Evolutionary conservation across 176 grass and related monocot species (phyloP).

Genomic region (Eragrostis curvula): DNA sequence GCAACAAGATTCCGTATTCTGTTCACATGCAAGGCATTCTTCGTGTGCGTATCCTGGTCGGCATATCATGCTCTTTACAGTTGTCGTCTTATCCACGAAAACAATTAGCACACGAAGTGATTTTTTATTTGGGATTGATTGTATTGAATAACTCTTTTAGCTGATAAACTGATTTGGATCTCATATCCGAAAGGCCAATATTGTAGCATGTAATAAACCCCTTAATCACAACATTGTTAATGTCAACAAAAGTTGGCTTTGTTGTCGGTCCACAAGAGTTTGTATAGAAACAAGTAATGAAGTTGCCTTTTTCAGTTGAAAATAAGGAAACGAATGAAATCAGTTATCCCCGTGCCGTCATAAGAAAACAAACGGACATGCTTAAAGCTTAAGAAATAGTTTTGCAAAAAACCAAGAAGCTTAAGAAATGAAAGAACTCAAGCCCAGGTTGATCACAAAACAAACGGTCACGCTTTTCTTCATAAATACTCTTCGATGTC

Average conservation of each 20-base stretch:
- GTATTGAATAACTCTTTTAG: not conserved
- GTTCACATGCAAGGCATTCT: not conserved
- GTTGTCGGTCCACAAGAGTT: not conserved
- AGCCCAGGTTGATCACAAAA: no score
- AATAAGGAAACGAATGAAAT: not conserved
- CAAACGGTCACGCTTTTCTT: no score
- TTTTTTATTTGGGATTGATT: not conserved
- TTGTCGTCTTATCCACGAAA: not conserved
- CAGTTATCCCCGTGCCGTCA: not conserved
- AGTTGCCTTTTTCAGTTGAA: no score
- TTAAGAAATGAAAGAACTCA: no score
- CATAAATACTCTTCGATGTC: no score
- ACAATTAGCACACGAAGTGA: not conserved
- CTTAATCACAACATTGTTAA: not conserved
- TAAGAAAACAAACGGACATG: not conserved
- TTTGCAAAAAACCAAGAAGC: no score
- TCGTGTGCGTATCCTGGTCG: not conserved
- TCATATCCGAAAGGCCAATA: not conserved
- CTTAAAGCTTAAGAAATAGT: not conserved
- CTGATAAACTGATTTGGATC: not conserved
- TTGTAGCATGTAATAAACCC: not conserved
- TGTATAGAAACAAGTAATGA: not conserved
- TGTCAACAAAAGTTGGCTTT: not conserved
- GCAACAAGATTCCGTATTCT: not conserved
- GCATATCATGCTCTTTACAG: not conserved